A percentile compares a stretch with the other conserved stretches of the same genome.
phyloP scores from a whole-genome alignment of 768 basidiomycete species.

The Suillus subalutaceus region DNA sequence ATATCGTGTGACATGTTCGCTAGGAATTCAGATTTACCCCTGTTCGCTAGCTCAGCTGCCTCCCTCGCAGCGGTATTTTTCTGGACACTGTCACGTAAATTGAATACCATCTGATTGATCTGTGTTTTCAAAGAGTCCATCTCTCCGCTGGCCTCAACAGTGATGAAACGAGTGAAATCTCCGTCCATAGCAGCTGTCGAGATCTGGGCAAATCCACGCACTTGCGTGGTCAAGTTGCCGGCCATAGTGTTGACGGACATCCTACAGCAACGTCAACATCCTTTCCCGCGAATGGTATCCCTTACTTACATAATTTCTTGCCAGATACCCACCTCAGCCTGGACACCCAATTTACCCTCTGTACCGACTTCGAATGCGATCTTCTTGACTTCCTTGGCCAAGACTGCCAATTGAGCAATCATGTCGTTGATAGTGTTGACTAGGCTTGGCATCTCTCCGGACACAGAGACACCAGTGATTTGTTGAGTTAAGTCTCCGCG shows the following conservation, averaged over 20 bases:
- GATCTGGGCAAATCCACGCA: conserved; percentile 98
- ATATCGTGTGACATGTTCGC: conserved; percentile 99
- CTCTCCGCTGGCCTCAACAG: conserved; percentile 96
- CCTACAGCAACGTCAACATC: conserved; percentile 40
- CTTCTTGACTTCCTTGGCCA: conserved; percentile 85
- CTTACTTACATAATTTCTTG: conserved; percentile 91
- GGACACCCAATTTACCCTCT: conserved; percentile 97
- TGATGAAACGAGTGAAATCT: conserved; percentile 98
- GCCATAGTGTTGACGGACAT: conserved; percentile 99
- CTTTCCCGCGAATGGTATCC: not conserved
- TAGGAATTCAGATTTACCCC: conserved; percentile 96
- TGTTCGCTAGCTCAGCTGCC: conserved; percentile 96
- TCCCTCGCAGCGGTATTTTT: conserved; percentile 98
- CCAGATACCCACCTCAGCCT: conserved; percentile 98
- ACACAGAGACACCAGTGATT: conserved; percentile 88
- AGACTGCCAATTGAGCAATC: conserved; percentile 70
- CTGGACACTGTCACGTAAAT: conserved; percentile 93
- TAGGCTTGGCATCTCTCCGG: conserved; percentile 93
- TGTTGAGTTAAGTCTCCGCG: conserved; percentile 93
- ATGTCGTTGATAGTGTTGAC: conserved; percentile 97
- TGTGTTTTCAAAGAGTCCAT: conserved; percentile 99
- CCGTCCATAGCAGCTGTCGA: conserved; percentile 98
- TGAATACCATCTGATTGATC: conserved; percentile 99
- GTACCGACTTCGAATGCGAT: conserved; percentile 98
- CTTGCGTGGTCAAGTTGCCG: conserved; percentile 94